Percentiles rank a stretch among this genome's conserved stretches.
These are phyloP conservation scores for Begonia loranthoides DNA, from an alignment of 306 rosid genomes.

Conservation along the genomic window DNA sequence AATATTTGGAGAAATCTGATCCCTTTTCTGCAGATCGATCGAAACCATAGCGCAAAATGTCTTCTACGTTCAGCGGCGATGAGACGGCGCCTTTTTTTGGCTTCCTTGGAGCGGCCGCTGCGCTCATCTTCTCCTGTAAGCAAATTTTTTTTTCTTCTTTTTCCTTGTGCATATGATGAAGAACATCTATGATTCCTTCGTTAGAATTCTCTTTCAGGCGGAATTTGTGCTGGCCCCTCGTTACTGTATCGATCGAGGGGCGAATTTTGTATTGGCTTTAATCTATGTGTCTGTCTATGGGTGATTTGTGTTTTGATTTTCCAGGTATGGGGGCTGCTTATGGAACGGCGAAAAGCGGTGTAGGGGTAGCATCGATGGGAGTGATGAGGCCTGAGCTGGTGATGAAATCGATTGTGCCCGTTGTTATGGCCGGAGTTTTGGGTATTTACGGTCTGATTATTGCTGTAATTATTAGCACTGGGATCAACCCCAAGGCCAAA, in stretches of 20 bases:
- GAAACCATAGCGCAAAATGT: background rate
- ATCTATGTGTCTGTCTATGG: constrained; percentile 5
- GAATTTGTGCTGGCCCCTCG: too few relatives aligned
- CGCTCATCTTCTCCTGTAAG: background rate
- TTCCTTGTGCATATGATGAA: background rate
- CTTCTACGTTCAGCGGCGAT: constrained; percentile 2
- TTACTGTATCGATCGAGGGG: too few relatives aligned
- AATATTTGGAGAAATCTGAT: background rate
- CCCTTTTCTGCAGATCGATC: background rate
- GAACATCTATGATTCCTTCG: background rate
- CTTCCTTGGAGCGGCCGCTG: constrained; percentile 3
- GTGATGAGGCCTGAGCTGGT: constrained; percentile 61
- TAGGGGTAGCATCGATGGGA: constrained; percentile 58
- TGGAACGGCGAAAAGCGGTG: constrained; percentile 56
- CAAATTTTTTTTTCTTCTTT: background rate
- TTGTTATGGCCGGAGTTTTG: constrained; percentile 55
- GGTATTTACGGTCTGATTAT: constrained; percentile 47
- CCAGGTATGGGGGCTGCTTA: constrained; percentile 62
- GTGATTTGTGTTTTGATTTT: background rate
- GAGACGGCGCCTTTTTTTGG: background rate
- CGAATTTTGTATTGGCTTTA: too few relatives aligned
- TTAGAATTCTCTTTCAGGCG: too few relatives aligned
- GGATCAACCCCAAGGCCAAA: constrained; percentile 56
- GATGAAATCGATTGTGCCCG: constrained; percentile 58
- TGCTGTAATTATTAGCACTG: constrained; percentile 51